Conservation (phyloP, 2,329 filamentous ascomycete genomes). For the Pseudogymnoascus verrucosus region DNA sequence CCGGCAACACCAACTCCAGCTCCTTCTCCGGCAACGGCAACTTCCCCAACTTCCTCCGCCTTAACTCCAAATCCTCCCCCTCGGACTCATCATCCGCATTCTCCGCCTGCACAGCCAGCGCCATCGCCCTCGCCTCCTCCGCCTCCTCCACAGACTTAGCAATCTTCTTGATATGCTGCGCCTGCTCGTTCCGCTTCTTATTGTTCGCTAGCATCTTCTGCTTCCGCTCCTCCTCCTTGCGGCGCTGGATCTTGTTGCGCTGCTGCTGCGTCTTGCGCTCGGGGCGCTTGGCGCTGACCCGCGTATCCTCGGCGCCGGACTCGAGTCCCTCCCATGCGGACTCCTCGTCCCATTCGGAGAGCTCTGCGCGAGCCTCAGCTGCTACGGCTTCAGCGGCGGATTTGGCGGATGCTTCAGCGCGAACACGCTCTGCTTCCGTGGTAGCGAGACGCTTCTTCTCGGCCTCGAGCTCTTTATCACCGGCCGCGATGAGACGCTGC, state of each 20-base stretch:
- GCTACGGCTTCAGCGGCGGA: constrained; percentile 71
- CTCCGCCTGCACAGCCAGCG: constrained; percentile 35
- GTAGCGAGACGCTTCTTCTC: constrained; percentile 67
- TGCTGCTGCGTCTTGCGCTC: constrained; percentile 80
- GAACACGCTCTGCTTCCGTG: constrained; percentile 58
- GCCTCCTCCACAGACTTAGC: constrained; percentile 53
- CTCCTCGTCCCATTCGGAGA: constrained; percentile 74
- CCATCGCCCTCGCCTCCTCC: constrained; percentile 42
- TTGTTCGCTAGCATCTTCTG: constrained; percentile 68
- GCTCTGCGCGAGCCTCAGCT: constrained; percentile 55
- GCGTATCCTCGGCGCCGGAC: constrained; percentile 66
- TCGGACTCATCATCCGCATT: constrained; percentile 46
- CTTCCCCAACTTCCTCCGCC: constrained; percentile 67
- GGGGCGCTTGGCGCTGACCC: constrained; percentile 61
- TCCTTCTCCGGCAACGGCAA: constrained; percentile 67
- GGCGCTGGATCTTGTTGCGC: constrained; percentile 77
- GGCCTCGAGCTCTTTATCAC: constrained; percentile 67
- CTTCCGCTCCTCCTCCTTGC: constrained; percentile 77
- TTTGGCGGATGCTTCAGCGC: constrained; percentile 56
- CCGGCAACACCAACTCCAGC: constrained; percentile 70
- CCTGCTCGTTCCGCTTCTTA: constrained; percentile 65
- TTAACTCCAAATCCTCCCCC: constrained; percentile 55
- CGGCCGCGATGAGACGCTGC: constrained; percentile 63
- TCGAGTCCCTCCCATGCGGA: constrained; percentile 87
- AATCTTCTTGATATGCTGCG: constrained; percentile 63